Base-by-base conservation (phyloP, 257 asterid species). In the Solanum chilense region DNA sequence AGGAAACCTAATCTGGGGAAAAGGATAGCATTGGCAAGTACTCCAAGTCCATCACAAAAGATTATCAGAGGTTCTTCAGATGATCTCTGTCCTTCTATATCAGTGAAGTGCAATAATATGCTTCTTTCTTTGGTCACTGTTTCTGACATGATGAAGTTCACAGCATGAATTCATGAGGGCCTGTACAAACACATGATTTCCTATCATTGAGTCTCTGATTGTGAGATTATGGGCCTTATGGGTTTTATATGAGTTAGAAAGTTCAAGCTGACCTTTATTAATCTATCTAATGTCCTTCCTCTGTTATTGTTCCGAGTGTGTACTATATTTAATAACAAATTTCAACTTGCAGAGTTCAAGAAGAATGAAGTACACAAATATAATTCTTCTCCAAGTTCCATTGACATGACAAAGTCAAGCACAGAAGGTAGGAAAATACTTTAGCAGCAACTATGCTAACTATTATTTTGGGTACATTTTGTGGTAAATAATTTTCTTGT, bases 21-120 rank as follows among this genome's bases (percentile, higher is more conserved):
- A 86, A 90, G 85, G 74, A 92, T 89, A 88, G 90, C 89, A 82
- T 86, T 84, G 41, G 56, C 64, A 88, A 87, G 90, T 88, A 91
- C 87, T 87, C 89, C 92, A 87, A 96, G 99, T 88, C 99, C 99
- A 66, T 97, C 99, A 31, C 94, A 92, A 71, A 97, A 91, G 86
- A 88, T 95, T 52, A 95, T 95, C 80, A 89, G 92, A 97, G 99
- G 98, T 97, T 84, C 86, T 93, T 64, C 35, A 21, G 49, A 85
- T 83, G 76, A 87, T 58, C 66, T 86, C 86, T 75, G 13, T 60
- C 27, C 52, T 42, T 74, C 81, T 88, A 77, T 23, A 47, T 89
- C 39, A 66, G 45, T 64, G 56, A 52, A 85, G 73, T 33, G 21
- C 69, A 75, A 62, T 86, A 52, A 41, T 31, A 20, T 49, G 9